phyloP scores from a whole-genome alignment of 2,329 filamentous ascomycete genomes.

The Niveomyces coronatus region DNA sequence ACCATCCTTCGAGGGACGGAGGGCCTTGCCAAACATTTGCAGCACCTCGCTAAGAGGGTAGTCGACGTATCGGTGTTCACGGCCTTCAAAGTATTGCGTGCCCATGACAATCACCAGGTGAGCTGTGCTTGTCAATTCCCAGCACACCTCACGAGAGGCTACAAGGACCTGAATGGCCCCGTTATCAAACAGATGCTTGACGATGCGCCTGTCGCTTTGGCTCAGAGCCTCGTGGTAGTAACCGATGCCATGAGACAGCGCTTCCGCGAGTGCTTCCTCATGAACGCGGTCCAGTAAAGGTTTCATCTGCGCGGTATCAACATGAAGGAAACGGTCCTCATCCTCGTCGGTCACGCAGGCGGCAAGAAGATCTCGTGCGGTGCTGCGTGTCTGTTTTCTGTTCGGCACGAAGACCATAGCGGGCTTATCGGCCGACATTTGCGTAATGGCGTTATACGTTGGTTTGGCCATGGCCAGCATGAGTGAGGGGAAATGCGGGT shows the following conservation, averaged over 20 bases:
- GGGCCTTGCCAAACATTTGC: constrained; percentile 95
- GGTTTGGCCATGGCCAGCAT: constrained; percentile 99
- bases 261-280: constrained; percentile 78
- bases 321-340: constrained; percentile 87
- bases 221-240: constrained; percentile 96
- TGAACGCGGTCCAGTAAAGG: constrained; percentile 76
- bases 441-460: constrained; percentile 77
- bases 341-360: constrained; percentile 81
- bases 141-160: constrained; percentile 77
- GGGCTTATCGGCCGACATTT: constrained; percentile 81
- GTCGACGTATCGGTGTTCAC: constrained; percentile 94
- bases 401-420: constrained; percentile 87
- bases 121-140: constrained; percentile 81
- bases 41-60: constrained; percentile 89
- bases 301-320: constrained; percentile 68
- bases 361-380: constrained; percentile 77
- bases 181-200: constrained; percentile 81
- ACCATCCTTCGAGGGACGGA: constrained; percentile 67
- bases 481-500: constrained; percentile 92
- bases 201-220: constrained; percentile 82
- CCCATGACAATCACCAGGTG: constrained; percentile 95
- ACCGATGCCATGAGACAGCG: constrained; percentile 84
- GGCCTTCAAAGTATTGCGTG: constrained; percentile 93
- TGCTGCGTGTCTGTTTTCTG: constrained; percentile 83
- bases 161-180: constrained; percentile 81